Percentiles rank a stretch among this genome's conserved stretches.
Evolutionary conservation across 2,329 filamentous ascomycete genomes (phyloP).

Genomic region (Corinectria fuckeliana): DNA sequence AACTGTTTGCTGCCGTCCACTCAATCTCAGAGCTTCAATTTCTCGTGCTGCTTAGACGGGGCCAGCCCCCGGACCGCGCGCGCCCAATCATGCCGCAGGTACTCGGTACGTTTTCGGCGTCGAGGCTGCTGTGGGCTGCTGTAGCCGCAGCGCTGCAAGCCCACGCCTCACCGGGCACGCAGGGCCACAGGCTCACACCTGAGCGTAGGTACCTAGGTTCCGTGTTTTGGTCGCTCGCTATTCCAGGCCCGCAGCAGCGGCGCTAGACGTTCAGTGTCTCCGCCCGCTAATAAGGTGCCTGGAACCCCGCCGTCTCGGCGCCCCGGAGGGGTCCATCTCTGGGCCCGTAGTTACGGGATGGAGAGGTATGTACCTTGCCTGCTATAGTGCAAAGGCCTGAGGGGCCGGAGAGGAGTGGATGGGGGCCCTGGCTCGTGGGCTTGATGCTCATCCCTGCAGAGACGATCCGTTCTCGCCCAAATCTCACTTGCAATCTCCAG

Average conservation of each 20-base stretch:
- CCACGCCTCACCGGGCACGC: constrained; percentile 19
- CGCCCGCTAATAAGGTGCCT: constrained; percentile 35
- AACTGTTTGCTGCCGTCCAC: constrained; percentile 30
- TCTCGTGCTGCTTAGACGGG: constrained; percentile 36
- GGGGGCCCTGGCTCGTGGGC: constrained; percentile 28
- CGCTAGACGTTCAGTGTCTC: constrained; percentile 37
- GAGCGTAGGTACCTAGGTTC: too few species aligned
- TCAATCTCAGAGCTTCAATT: constrained; percentile 35
- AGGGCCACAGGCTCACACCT: constrained; percentile 9
- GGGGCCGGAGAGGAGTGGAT: constrained; percentile 8
- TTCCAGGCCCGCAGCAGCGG: constrained; percentile 36
- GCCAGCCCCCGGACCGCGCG: constrained; percentile 11
- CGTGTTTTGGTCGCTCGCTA: constrained; percentile 25
- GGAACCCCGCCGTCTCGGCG: constrained; percentile 20
- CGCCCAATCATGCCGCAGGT: constrained; percentile 34
- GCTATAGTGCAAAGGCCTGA: constrained; percentile 12
- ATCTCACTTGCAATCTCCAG: constrained; percentile 42
- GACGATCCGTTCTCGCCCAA: constrained; percentile 42
- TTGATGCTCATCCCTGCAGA: constrained; percentile 43
- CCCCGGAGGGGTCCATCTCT: neutral
- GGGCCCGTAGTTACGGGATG: neutral
- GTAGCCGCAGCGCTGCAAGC: constrained; percentile 23
- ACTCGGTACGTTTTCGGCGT: constrained; percentile 19
- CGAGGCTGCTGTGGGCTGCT: constrained; percentile 6
- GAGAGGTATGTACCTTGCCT: too few species aligned